Percentiles rank a stretch among this genome's conserved stretches.
Evolutionary conservation across 2,329 filamentous ascomycete species (phyloP).

Genomic region (Aspergillus clavatus): DNA sequence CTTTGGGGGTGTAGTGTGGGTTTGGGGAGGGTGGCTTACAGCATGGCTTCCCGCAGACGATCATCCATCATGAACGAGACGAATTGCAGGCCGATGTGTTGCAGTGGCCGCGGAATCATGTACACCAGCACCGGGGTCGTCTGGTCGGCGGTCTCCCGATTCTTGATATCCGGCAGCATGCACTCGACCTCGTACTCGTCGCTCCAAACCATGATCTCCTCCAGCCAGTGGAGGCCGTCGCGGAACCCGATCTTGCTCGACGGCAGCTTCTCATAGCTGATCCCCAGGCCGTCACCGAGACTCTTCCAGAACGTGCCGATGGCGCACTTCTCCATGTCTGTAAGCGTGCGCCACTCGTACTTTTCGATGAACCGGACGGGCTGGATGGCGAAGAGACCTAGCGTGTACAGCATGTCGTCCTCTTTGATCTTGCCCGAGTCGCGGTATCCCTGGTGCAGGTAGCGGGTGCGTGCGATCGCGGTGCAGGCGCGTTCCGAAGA

Average conservation of each 20-base stretch:
- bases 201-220: conserved; percentile 50
- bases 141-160: conserved; percentile 52
- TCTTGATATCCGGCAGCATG: conserved; percentile 53
- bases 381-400: conserved; percentile 61
- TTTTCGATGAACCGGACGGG: conserved; percentile 58
- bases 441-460: conserved; percentile 55
- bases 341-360: conserved; percentile 67
- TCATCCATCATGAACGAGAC: conserved; percentile 61
- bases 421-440: conserved; percentile 56
- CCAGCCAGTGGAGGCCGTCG: conserved; percentile 51
- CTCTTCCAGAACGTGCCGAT: conserved; percentile 66
- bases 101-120: conserved; percentile 45
- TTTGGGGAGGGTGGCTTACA: conserved; percentile 42
- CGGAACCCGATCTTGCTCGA: conserved; percentile 39
- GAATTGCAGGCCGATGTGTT: conserved; percentile 47
- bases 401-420: conserved; percentile 61
- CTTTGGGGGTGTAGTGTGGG: too few relatives aligned
- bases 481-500: conserved; percentile 42
- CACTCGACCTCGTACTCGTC: conserved; percentile 53
- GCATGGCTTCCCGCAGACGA: conserved; percentile 59
- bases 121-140: conserved; percentile 59
- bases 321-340: conserved; percentile 63
- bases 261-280: conserved; percentile 48
- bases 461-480: conserved; percentile 62
- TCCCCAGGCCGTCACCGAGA: conserved; percentile 65